Base-by-base conservation (phyloP, 2,329 filamentous ascomycete species). In the Chaetomiaceae sp. region DNA sequence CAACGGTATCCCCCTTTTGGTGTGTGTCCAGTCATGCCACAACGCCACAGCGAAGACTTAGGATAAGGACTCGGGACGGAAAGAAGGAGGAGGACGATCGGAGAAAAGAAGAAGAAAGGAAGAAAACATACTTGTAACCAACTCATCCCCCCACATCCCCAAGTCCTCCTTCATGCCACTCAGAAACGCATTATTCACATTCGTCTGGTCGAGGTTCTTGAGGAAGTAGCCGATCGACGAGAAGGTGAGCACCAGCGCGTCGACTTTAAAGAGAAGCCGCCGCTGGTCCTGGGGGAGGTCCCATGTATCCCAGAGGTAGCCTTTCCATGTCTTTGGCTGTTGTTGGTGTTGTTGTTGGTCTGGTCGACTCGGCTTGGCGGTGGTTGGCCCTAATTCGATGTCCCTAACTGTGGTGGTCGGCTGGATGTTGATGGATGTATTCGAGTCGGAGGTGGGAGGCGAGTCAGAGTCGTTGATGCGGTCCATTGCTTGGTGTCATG, bases 111-210 rank as follows among this genome's bases (percentile, higher is more conserved):
- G n/a, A n/a, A n/a, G n/a, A n/a, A n/a, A n/a, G n/a, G n/a, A n/a
- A n/a, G n/a, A n/a, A n/a, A n/a, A n/a, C 43, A 5, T 23, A 46
- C 43, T 46, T 1, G 43, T 46, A 3, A 46, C 25, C 14, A 49
- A 38, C 27, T 49, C 25, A 14, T 49, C 34, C 17, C 38, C 27
- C 23, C 12, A 49, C 25, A 49, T 33, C 27, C 25, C 37, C 37
- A 49, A 15, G 17, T 49, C 47, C 47, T 49, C 47, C 25, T 49
- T 49, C 47, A 49, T 49, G 2, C 47, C 47, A 14, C 17, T 23
- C 3, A 49, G 17, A 19, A 49, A 49, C 25, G 47, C 47, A 17
- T 36, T 49, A 38, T 23, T 33, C 19, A 49, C 37, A 15, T 49
- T 49, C 9, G 29, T 42, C 37, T 49, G 47, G 19, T 42, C 38